Percentiles rank a stretch among this genome's conserved stretches.
phyloP scores from a whole-genome alignment of 2,329 filamentous ascomycete species.

The Aspergillus spinulosporus region DNA sequence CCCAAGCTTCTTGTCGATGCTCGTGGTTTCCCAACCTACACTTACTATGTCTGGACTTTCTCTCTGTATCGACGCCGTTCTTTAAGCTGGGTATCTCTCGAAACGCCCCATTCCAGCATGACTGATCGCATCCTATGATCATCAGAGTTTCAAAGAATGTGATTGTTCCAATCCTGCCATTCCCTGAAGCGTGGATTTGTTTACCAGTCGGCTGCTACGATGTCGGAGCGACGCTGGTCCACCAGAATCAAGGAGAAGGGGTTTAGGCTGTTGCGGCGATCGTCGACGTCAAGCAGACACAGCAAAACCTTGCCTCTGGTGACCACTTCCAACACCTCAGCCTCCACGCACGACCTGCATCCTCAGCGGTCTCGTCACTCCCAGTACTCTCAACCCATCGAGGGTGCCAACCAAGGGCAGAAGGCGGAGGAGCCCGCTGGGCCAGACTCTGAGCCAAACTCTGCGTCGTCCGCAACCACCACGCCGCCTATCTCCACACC shows the following conservation, averaged over 20 bases:
- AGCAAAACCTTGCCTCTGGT: constrained; percentile 6
- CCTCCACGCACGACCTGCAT: constrained; percentile 10
- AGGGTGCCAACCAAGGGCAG: background rate
- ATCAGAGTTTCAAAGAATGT: constrained; percentile 12
- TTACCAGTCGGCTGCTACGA: constrained; percentile 19
- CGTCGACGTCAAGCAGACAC: constrained; percentile 29
- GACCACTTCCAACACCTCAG: constrained; percentile 9
- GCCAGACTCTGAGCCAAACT: constrained; percentile 17
- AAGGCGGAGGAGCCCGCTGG: constrained; percentile 16
- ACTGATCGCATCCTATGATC: constrained; percentile 9
- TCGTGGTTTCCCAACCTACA: background rate
- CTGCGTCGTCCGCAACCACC: background rate
- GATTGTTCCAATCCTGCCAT: background rate
- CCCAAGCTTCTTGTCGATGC: background rate
- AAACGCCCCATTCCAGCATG: constrained; percentile 1
- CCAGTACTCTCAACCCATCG: background rate
- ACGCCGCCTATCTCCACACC: constrained; percentile 16
- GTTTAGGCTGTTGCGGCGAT: constrained; percentile 35
- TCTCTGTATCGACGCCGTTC: background rate
- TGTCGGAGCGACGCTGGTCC: constrained; percentile 38
- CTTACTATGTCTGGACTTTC: background rate
- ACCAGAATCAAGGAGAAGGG: constrained; percentile 37
- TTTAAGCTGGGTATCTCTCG: background rate
- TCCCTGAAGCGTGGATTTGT: constrained; percentile 1
- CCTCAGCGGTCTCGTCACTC: background rate